Evolutionary conservation across 2,329 filamentous ascomycete genomes (phyloP).

Genomic region (Fusarium sp.): DNA sequence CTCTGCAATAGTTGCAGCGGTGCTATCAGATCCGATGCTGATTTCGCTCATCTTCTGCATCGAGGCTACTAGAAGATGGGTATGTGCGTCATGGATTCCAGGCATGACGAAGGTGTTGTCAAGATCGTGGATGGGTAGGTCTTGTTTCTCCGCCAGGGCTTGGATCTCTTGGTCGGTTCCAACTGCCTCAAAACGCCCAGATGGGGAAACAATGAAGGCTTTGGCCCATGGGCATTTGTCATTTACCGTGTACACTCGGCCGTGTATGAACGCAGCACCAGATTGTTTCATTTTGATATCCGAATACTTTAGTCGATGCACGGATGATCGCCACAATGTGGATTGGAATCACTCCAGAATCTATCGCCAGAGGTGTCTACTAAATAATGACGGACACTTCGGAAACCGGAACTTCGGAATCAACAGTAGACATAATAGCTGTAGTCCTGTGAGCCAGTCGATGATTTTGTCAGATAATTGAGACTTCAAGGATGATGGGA

Average conservation of each 20-base stretch:
- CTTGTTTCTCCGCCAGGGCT: neutral
- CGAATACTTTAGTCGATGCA: rapidly evolving
- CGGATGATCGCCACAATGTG: neutral
- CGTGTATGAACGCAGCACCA: neutral
- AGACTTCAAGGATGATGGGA: neutral
- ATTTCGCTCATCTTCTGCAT: neutral
- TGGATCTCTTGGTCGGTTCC: neutral
- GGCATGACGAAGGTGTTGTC: neutral
- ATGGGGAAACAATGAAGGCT: neutral
- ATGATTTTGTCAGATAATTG: neutral
- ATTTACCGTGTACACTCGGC: neutral
- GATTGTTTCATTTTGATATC: neutral
- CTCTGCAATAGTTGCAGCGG: neutral
- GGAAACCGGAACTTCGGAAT: neutral
- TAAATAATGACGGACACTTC: neutral
- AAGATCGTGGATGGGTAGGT: neutral
- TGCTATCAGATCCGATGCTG: neutral
- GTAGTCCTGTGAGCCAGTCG: neutral
- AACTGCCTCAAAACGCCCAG: neutral
- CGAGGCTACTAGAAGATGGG: neutral
- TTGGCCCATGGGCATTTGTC: neutral
- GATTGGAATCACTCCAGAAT: no score
- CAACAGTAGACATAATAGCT: rapidly evolving
- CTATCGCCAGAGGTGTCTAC: neutral
- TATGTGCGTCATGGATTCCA: neutral